Evolutionary conservation across 441 rosid genomes (phyloP).

Genomic region (Macaranga tanarius): DNA sequence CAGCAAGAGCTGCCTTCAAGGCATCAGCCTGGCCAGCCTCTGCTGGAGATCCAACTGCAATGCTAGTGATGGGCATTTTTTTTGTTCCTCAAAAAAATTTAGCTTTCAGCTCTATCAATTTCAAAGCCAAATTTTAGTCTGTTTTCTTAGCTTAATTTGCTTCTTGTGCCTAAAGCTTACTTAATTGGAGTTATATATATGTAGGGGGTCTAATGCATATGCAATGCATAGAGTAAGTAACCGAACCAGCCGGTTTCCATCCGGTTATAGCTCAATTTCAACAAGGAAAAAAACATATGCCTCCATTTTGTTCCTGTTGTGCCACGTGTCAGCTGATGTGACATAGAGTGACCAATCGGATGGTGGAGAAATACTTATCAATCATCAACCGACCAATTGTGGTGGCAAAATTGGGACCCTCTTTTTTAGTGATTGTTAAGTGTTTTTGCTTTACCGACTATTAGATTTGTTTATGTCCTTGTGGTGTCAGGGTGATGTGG

Average conservation of each 20-base stretch:
- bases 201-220: constrained; percentile 5
- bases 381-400: constrained; percentile 29
- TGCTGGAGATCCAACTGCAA: constrained; percentile 62
- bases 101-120: constrained; percentile 1
- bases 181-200: constrained; percentile 28
- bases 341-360: constrained; percentile 22
- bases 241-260: constrained; percentile 29
- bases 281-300: constrained; percentile 27
- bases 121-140: constrained; percentile 16
- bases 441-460: constrained; percentile 44
- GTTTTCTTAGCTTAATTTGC: background rate
- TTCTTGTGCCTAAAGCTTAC: background rate
- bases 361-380: constrained; percentile 21
- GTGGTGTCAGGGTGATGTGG: constrained; percentile 24
- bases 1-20: constrained; percentile 71
- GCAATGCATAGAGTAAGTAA: constrained; percentile 1
- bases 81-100: background rate
- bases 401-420: constrained; percentile 27
- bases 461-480: constrained; percentile 34
- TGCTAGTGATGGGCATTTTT: constrained; percentile 66
- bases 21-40: constrained; percentile 64
- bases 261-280: constrained; percentile 18
- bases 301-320: constrained; percentile 19
- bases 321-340: constrained; percentile 42
- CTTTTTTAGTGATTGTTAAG: constrained; percentile 27